A percentile compares a stretch with the other conserved stretches of the same genome.
phyloP scores from a whole-genome alignment of 345 rosid genomes.

The Eucalyptus rudis region DNA sequence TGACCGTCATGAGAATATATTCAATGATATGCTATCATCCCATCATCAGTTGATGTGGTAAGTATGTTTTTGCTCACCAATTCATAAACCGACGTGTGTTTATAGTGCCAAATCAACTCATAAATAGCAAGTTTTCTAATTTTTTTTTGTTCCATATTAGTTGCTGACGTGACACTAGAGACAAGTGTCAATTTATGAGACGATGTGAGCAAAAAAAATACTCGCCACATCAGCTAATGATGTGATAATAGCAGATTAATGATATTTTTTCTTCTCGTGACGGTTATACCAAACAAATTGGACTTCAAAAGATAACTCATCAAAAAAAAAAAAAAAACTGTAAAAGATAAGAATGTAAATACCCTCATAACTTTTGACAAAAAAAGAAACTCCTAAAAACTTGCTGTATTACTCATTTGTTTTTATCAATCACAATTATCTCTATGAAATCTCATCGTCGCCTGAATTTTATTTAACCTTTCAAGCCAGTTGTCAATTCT shows the following conservation, averaged over 20 bases:
- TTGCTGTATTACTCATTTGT: background rate
- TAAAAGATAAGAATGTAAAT: background rate
- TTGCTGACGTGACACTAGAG: background rate
- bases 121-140: background rate
- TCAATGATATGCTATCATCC: background rate
- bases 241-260: background rate
- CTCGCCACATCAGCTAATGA: background rate
- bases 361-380: no score
- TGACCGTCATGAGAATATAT: background rate
- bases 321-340: no score
- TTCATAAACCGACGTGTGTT: background rate
- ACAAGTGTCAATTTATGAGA: background rate
- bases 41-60: background rate
- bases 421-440: background rate
- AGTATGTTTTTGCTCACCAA: background rate
- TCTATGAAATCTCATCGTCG: background rate
- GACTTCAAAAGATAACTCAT: background rate
- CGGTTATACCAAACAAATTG: background rate
- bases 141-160: background rate
- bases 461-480: background rate
- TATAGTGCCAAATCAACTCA: no score
- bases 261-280: no score
- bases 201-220: background rate
- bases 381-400: background rate
- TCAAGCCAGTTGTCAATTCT: background rate